Base-by-base conservation (phyloP, 192 early-diverging fungal genomes). In the Pilaira anomala region DNA sequence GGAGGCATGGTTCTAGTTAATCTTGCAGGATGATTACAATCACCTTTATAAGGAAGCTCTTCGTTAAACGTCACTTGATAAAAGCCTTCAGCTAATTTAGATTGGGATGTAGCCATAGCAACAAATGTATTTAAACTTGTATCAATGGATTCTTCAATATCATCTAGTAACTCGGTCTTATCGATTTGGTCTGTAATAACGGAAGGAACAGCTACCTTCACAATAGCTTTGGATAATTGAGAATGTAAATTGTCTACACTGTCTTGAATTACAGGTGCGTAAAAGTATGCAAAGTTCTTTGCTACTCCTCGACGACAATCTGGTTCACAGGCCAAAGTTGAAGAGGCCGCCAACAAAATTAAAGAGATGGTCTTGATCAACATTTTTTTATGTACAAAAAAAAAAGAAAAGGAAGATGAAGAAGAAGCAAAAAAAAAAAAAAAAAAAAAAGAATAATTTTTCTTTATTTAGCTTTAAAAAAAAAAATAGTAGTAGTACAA, bases 21-120 rank as follows among this genome's bases (percentile, higher is more conserved):
- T 51, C 74, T 64, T 24, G 64, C 64, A 39, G 82, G 82, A 44
- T 74, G 39, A 33, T 84, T 81, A 67, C 82, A 84, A 42, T 84
- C 80, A 25, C 82, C 82, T 65, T 81, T 84, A 74, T 80, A 84
- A 55, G 69, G 67, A 33, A 77, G 69, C 16, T 76, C 69, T 19
- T 77, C 63, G 55, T 63, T 67, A 65, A 84, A 84, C 59, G 81
- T 81, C 11, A 69, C 65, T 21, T 36, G 62, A 25, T 72, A 69
- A 16, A 80, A 73, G 49, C 78, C 69, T 12, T 69, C 65, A n/a
- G 51, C 36, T 48, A 80, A 71, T 26, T 63, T 55, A 14, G 66
- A 56, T 11, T 66, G 63, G 5, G 44, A 46, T 36, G 58, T 60
- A 49, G 68, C 71, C 9, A 52, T 42, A 9, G 51, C 33, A 30